phyloP scores from a whole-genome alignment of 2,329 filamentous ascomycete genomes.

The Acarospora socialis region DNA sequence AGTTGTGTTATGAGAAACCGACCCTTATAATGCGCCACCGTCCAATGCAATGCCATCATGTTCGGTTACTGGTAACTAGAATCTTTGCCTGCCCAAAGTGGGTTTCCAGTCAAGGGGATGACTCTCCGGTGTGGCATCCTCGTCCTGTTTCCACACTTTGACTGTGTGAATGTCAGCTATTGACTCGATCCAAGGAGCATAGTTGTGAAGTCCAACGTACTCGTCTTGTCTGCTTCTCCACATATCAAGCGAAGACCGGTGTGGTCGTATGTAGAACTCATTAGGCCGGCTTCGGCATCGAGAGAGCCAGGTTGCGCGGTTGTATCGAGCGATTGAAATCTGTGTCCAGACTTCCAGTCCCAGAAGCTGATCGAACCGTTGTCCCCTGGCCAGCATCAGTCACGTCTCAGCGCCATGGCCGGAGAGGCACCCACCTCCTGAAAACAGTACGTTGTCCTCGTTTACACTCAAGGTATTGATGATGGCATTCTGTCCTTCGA shows the following conservation, averaged over 20 bases:
- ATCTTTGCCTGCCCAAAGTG: slow-evolving; percentile 62
- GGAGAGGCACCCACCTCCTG: slow-evolving; percentile 42
- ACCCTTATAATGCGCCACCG: too few species aligned
- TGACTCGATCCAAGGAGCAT: background rate
- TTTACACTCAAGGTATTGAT: slow-evolving; percentile 92
- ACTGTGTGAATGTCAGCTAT: too few species aligned
- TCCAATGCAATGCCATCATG: too few species aligned
- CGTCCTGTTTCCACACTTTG: slow-evolving; percentile 94
- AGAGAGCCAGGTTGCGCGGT: slow-evolving; percentile 87
- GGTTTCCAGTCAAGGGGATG: slow-evolving; percentile 91
- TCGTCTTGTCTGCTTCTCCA: slow-evolving; percentile 94
- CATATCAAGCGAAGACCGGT: slow-evolving; percentile 82
- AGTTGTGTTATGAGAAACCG: too few species aligned
- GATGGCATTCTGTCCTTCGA: slow-evolving; percentile 89
- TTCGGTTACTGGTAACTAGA: too few species aligned
- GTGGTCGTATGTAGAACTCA: slow-evolving; percentile 83
- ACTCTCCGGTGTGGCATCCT: slow-evolving; percentile 75
- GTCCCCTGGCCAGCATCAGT: slow-evolving; percentile 37
- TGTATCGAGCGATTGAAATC: slow-evolving; percentile 80
- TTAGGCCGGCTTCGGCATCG: slow-evolving; percentile 86
- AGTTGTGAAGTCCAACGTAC: slow-evolving; percentile 26
- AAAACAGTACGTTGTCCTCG: slow-evolving; percentile 88
- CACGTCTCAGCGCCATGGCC: background rate
- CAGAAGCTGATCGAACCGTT: slow-evolving; percentile 96
- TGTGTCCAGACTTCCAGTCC: slow-evolving; percentile 95